Conservation (phyloP, 2,329 filamentous ascomycete species). For the Aspergillus tamarii region DNA sequence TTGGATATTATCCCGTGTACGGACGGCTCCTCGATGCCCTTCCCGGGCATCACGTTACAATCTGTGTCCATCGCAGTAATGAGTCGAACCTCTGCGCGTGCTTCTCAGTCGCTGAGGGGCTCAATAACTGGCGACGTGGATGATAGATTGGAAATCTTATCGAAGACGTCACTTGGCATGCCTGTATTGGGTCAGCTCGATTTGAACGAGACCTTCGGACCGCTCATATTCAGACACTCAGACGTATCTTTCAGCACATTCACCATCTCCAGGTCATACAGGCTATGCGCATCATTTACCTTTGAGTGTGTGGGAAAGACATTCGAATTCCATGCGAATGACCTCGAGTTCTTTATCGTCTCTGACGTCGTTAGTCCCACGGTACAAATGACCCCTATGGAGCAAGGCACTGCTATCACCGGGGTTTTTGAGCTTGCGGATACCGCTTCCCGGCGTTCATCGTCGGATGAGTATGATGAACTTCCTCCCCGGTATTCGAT, state of each 20-base stretch:
- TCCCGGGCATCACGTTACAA: constrained; percentile 11
- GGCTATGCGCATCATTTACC: constrained; percentile 7
- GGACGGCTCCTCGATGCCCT: constrained; percentile 6
- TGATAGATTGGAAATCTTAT: constrained; percentile 14
- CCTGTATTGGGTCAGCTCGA: constrained; percentile 9
- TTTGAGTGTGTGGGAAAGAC: constrained; percentile 17
- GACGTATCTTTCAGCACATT: constrained; percentile 19
- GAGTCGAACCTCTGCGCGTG: constrained; percentile 16
- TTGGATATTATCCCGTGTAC: constrained; percentile 10
- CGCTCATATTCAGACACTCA: constrained; percentile 10
- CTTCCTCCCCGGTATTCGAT: constrained; percentile 1
- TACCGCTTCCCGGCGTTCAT: not conserved
- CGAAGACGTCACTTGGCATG: constrained; percentile 8
- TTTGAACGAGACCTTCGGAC: constrained; percentile 13
- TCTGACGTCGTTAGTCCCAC: not conserved
- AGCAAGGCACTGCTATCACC: not conserved
- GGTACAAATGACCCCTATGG: not conserved
- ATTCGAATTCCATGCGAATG: not conserved
- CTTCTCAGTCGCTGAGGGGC: constrained; percentile 17
- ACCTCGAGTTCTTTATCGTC: constrained; percentile 8
- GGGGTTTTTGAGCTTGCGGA: not conserved
- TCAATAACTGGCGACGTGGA: constrained; percentile 14
- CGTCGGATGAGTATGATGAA: not conserved
- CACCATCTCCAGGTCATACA: constrained; percentile 13
- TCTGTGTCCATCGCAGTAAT: constrained; percentile 9